phyloP scores from a whole-genome alignment of 495 filamentous ascomycete species.

The Neurospora sp. region DNA sequence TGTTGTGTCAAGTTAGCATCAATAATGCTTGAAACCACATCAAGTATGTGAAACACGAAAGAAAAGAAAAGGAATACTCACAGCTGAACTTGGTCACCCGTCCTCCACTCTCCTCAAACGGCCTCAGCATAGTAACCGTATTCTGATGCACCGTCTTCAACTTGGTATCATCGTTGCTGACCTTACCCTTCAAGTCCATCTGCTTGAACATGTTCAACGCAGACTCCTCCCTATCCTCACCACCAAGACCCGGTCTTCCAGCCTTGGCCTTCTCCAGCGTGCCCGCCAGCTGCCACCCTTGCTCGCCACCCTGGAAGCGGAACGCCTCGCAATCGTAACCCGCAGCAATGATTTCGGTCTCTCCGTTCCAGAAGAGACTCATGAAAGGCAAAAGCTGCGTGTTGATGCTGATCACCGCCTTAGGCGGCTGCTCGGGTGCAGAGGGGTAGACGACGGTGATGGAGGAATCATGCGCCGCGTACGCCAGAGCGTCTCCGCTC shows the following conservation, averaged over 20 bases:
- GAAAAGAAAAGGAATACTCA: conserved; percentile 40
- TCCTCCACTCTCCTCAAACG: conserved; percentile 57
- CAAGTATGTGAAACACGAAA: not conserved
- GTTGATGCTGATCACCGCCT: conserved; percentile 75
- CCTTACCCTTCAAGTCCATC: conserved; percentile 95
- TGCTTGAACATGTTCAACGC: conserved; percentile 98
- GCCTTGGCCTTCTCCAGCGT: conserved; percentile 68
- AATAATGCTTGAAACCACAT: conserved; percentile 1
- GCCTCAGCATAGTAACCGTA: conserved; percentile 75
- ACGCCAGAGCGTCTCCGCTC: conserved; percentile 82
- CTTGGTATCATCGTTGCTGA: conserved; percentile 70
- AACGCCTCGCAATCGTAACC: conserved; percentile 96
- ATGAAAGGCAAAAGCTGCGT: conserved; percentile 86
- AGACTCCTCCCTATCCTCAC: conserved; percentile 47
- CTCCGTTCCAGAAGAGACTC: conserved; percentile 84
- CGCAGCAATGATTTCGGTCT: conserved; percentile 89
- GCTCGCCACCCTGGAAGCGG: conserved; percentile 69
- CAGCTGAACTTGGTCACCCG: conserved; percentile 74
- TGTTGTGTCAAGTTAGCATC: conserved; percentile 36
- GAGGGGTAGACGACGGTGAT: conserved; percentile 93
- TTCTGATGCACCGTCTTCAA: conserved; percentile 96
- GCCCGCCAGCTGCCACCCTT: conserved; percentile 79
- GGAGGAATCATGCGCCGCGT: conserved; percentile 87
- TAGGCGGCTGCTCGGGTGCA: conserved; percentile 82
- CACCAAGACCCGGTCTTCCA: conserved; percentile 26